phyloP scores from a whole-genome alignment of 1,139 yeast species.

The Zygosaccharomyces sapae region DNA sequence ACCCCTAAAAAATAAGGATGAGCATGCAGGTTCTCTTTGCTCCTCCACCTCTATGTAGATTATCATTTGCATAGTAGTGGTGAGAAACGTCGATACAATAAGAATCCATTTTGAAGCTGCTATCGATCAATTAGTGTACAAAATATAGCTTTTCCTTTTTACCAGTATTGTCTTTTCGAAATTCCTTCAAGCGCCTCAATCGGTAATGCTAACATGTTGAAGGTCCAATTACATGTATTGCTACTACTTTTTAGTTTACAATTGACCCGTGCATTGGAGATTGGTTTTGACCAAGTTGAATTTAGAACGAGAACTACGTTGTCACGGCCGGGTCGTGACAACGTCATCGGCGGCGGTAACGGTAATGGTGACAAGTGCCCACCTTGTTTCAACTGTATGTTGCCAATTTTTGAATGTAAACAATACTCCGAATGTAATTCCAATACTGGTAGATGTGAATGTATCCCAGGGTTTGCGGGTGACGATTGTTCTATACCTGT shows the following conservation, averaged over 20 bases:
- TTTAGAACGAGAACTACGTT: conserved; percentile 2
- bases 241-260: not conserved
- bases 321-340: not conserved
- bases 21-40: not conserved
- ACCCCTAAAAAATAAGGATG: not conserved
- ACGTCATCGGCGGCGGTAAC: not conserved
- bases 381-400: conserved; percentile 89
- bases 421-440: conserved; percentile 86
- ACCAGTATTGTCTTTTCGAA: too few species aligned
- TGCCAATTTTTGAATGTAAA: conserved; percentile 84
- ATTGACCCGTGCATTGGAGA: not conserved
- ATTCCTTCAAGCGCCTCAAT: too few species aligned
- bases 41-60: too few species aligned
- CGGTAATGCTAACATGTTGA: conserved; percentile 5
- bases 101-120: not conserved
- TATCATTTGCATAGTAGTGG: too few species aligned
- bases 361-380: conserved; percentile 53
- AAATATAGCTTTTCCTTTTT: too few species aligned
- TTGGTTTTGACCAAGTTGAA: not conserved
- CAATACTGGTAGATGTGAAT: conserved; percentile 86
- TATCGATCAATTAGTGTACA: not conserved
- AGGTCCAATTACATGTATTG: not conserved
- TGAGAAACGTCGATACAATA: too few species aligned
- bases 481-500: conserved; percentile 85
- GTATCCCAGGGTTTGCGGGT: conserved; percentile 91